phyloP scores from a whole-genome alignment of 305 asterid species.

The Salvia sclarea region DNA sequence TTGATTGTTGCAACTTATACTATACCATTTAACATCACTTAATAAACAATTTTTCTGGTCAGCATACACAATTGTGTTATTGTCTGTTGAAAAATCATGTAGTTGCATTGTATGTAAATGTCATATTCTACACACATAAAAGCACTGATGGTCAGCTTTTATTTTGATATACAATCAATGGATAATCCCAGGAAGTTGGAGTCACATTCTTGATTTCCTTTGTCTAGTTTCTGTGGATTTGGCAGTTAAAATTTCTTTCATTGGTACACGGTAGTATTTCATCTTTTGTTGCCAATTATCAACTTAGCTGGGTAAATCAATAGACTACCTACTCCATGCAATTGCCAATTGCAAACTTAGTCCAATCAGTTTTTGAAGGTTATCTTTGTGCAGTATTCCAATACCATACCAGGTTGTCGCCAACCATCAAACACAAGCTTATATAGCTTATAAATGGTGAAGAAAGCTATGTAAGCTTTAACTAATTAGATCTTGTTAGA shows the following conservation, averaged over 20 bases:
- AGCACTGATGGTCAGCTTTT: not conserved
- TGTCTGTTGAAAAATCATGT: slow-evolving; percentile 10
- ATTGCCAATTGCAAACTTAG: not conserved
- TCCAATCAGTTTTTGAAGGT: not conserved
- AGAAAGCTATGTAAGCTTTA: not conserved
- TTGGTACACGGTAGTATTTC: not conserved
- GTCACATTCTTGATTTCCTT: not conserved
- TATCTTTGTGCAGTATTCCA: not conserved
- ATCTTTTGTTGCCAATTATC: not conserved
- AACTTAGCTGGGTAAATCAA: not conserved
- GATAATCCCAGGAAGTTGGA: not conserved
- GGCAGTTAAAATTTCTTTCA: not conserved
- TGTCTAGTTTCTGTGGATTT: not conserved
- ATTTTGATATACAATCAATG: not conserved
- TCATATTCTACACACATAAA: not conserved
- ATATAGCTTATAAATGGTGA: not conserved
- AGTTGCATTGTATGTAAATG: not conserved
- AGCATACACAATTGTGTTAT: not conserved
- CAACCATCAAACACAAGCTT: not conserved
- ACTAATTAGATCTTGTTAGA: not conserved
- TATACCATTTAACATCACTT: not conserved
- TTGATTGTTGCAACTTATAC: slow-evolving; percentile 2
- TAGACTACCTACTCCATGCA: not conserved
- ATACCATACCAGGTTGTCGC: not conserved
- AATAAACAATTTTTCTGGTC: not conserved